These are phyloP conservation scores for Spizellomyces punctatus DNA, from an alignment of 192 early-diverging fungal species.

Conservation along the genomic window DNA sequence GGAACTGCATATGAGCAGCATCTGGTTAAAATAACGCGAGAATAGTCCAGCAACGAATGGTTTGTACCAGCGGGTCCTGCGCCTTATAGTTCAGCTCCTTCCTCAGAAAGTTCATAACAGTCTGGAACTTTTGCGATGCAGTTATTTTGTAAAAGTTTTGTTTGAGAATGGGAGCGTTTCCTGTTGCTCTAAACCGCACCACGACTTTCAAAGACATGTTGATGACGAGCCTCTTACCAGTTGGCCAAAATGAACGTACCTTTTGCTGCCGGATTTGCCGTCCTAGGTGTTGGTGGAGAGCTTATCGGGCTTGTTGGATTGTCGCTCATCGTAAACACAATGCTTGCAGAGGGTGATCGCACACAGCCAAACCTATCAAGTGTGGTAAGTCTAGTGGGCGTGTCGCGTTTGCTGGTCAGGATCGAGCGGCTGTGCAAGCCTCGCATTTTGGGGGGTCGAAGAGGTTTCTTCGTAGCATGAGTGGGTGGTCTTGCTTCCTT, in stretches of 20 bases:
- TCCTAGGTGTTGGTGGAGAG: too few species aligned
- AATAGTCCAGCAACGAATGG: neutral
- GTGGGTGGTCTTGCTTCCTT: too few species aligned
- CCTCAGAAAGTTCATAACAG: conserved; percentile 81
- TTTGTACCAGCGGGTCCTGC: conserved; percentile 70
- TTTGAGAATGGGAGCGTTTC: conserved; percentile 89
- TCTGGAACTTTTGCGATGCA: conserved; percentile 78
- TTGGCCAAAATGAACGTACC: neutral
- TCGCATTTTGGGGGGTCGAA: too few species aligned
- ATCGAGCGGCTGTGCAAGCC: too few species aligned
- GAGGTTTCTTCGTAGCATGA: too few species aligned
- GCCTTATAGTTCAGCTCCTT: conserved; percentile 78
- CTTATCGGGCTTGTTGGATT: too few species aligned
- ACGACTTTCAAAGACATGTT: conserved; percentile 59
- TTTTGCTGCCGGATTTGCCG: too few species aligned
- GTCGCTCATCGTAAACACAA: too few species aligned
- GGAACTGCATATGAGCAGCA: conserved; percentile 58
- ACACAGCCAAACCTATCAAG: too few species aligned
- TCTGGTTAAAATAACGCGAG: neutral
- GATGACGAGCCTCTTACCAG: neutral
- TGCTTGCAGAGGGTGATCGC: too few species aligned
- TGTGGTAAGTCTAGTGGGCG: too few species aligned
- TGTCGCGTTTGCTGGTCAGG: too few species aligned
- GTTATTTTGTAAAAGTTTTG: conserved; percentile 85
- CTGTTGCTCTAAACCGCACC: conserved; percentile 81